Evolutionary conservation across 2,329 filamentous ascomycete genomes (phyloP).

Genomic region (Rhynchosporium agropyri): DNA sequence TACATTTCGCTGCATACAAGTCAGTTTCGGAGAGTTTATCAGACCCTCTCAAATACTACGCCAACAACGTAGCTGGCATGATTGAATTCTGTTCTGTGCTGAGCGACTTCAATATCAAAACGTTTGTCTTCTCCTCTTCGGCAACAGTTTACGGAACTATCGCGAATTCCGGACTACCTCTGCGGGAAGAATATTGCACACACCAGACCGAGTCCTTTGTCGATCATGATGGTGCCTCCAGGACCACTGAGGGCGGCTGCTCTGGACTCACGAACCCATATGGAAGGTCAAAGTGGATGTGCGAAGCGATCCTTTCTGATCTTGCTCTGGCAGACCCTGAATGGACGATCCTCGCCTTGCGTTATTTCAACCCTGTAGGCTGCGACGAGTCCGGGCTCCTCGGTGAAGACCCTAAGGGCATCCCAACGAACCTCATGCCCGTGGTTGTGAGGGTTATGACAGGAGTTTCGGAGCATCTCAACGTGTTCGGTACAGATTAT

Average conservation of each 20-base stretch:
- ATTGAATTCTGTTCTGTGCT: conserved; percentile 59
- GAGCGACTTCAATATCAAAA: conserved; percentile 61
- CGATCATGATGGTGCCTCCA: conserved; percentile 17
- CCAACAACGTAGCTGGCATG: conserved; percentile 66
- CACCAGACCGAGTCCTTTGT: conserved; percentile 20
- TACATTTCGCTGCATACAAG: conserved; percentile 69
- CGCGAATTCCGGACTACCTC: conserved; percentile 51
- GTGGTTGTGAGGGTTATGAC: conserved; percentile 63
- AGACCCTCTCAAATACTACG: conserved; percentile 63
- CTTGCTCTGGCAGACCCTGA: conserved; percentile 59
- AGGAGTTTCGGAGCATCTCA: conserved; percentile 53
- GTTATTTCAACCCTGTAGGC: conserved; percentile 69
- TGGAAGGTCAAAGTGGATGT: conserved; percentile 67
- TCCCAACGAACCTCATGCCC: conserved; percentile 64
- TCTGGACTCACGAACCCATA: conserved; percentile 65
- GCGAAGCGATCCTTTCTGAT: conserved; percentile 65
- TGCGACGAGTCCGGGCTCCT: conserved; percentile 64
- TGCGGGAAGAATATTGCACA: conserved; percentile 56
- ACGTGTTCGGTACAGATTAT: conserved; percentile 66
- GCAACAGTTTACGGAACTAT: conserved; percentile 65
- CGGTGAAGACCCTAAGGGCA: conserved; percentile 63
- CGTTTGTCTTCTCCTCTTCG: conserved; percentile 67
- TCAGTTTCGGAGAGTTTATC: conserved; percentile 64
- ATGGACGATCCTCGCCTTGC: conserved; percentile 63
- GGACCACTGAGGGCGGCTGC: conserved; percentile 46